These are phyloP conservation scores for Beta corolliflora DNA, from an alignment of 179 eudicot species.

Conservation along the genomic window DNA sequence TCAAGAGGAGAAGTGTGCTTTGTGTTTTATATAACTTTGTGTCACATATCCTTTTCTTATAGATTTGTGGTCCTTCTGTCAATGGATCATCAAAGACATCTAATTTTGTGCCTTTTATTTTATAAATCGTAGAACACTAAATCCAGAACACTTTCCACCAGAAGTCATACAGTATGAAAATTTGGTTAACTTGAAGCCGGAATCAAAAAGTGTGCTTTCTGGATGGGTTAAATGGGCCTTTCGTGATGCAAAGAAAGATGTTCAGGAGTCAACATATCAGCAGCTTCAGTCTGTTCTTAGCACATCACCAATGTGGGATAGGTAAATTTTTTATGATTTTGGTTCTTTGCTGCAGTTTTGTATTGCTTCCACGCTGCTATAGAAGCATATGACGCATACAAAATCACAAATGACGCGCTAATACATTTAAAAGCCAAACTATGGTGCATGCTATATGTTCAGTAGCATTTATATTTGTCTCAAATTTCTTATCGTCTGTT, in stretches of 20 bases:
- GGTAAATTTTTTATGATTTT: conserved; percentile 43
- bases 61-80: not conserved
- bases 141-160: conserved; percentile 53
- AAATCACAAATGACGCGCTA: not conserved
- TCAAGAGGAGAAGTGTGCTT: not conserved
- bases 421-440: not conserved
- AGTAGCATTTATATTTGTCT: not conserved
- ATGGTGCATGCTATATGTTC: not conserved
- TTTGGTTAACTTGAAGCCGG: conserved; percentile 66
- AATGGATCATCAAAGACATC: conserved; percentile 4
- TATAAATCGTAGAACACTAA: conserved; percentile 44
- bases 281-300: conserved; percentile 63
- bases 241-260: conserved; percentile 60
- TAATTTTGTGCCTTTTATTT: not conserved
- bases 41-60: not conserved
- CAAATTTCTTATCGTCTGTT: not conserved
- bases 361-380: not conserved
- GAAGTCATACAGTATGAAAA: conserved; percentile 83
- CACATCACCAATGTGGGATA: conserved; percentile 89
- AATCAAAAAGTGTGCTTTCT: conserved; percentile 47
- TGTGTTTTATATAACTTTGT: not conserved
- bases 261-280: conserved; percentile 66
- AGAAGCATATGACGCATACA: not conserved
- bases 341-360: not conserved
- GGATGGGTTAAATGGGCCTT: conserved; percentile 83